Evolutionary conservation across 148 eudicot species (phyloP).

Genomic region (Rhododendron simsii): DNA sequence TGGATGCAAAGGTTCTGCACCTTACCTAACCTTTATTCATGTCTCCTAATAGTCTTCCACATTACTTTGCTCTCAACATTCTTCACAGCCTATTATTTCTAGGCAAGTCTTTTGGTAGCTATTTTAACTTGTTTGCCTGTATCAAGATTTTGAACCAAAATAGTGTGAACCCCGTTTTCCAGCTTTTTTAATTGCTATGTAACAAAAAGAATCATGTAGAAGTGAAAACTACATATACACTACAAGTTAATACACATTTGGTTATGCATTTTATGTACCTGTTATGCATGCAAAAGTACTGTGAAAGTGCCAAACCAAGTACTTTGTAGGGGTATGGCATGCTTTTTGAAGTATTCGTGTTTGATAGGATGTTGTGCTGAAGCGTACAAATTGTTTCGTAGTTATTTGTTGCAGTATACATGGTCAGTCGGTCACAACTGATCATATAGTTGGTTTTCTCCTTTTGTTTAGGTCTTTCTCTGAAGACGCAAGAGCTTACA

Average conservation of each 20-base stretch:
- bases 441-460: not conserved
- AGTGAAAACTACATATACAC: not conserved
- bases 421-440: not conserved
- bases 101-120: not conserved
- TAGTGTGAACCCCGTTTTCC: not conserved
- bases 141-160: not conserved
- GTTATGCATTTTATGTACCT: not conserved
- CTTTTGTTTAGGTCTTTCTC: constrained; percentile 59
- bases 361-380: not conserved
- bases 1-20: not conserved
- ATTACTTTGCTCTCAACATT: not conserved
- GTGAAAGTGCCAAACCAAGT: not conserved
- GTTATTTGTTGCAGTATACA: not conserved
- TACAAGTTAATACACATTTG: not conserved
- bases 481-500: constrained; percentile 84
- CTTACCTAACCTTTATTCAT: not conserved
- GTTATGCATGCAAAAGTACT: not conserved
- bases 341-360: not conserved
- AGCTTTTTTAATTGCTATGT: not conserved
- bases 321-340: not conserved
- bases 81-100: not conserved
- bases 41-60: not conserved
- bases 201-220: not conserved
- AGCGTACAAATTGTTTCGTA: not conserved
- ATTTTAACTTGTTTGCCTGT: not conserved